A percentile compares a stretch with the other conserved stretches of the same genome.
These are phyloP conservation scores for Vitis labrusca DNA, from an alignment of 164 flowering plant species.

Conservation along the genomic window DNA sequence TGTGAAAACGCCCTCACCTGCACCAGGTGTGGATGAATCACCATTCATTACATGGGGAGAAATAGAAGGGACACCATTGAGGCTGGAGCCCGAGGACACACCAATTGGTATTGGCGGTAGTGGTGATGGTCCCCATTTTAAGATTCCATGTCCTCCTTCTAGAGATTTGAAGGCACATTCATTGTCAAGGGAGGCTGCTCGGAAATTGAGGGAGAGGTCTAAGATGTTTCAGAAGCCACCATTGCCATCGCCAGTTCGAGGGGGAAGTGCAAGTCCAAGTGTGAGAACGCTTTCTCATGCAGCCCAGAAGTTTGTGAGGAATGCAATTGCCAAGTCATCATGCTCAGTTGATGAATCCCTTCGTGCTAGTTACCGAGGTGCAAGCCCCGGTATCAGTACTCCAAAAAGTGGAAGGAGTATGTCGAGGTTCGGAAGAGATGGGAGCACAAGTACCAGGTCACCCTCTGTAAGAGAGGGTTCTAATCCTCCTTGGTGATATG, in stretches of 20 bases:
- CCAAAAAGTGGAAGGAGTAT: slow-evolving; percentile 79
- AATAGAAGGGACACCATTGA: slow-evolving; percentile 92
- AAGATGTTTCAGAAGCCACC: slow-evolving; percentile 90
- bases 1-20: slow-evolving; percentile 90
- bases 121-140: slow-evolving; percentile 81
- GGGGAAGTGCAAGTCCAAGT: slow-evolving; percentile 92
- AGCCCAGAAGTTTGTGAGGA: slow-evolving; percentile 96
- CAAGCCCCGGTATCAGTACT: slow-evolving; percentile 60
- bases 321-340: slow-evolving; percentile 82
- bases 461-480: slow-evolving; percentile 77
- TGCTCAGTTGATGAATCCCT: slow-evolving; percentile 79
- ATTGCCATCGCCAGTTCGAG: slow-evolving; percentile 73
- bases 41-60: slow-evolving; percentile 99
- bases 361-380: slow-evolving; percentile 88
- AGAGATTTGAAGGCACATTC: slow-evolving; percentile 88
- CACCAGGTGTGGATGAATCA: slow-evolving; percentile 88
- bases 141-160: slow-evolving; percentile 65
- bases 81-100: slow-evolving; percentile 83
- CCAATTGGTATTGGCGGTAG: slow-evolving; percentile 79
- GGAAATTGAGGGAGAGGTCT: slow-evolving; percentile 79
- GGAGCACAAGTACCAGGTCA: slow-evolving; percentile 58
- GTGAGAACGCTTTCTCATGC: slow-evolving; percentile 76
- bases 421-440: slow-evolving; percentile 76
- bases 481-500: slow-evolving; percentile 60
- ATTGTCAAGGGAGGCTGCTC: slow-evolving; percentile 88